Evolutionary conservation across 495 filamentous ascomycete species (phyloP).

Genomic region (Xylaria nigripes): DNA sequence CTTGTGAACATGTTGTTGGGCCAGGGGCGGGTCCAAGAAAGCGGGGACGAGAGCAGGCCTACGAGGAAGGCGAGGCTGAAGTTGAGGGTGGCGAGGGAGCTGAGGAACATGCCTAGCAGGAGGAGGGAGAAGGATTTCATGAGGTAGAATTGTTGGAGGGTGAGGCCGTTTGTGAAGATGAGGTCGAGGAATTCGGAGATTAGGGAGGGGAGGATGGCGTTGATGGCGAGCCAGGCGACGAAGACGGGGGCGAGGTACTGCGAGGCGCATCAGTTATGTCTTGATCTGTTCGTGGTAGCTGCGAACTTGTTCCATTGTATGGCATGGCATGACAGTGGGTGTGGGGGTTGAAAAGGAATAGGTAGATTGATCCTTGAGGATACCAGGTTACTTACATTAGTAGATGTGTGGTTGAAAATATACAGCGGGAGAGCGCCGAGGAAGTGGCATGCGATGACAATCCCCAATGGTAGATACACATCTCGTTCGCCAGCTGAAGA

Average conservation of each 20-base stretch:
- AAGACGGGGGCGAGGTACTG: constrained; percentile 54
- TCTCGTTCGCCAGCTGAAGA: constrained; percentile 53
- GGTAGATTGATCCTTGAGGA: background rate
- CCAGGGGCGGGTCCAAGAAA: constrained; percentile 60
- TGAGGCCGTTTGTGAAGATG: constrained; percentile 31
- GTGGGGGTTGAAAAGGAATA: constrained; percentile 3
- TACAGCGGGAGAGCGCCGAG: constrained; percentile 78
- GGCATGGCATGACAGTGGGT: background rate
- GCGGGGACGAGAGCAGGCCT: constrained; percentile 66
- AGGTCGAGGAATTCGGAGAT: constrained; percentile 46
- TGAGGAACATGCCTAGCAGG: constrained; percentile 81
- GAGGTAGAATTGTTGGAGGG: constrained; percentile 61
- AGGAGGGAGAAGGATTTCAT: constrained; percentile 89
- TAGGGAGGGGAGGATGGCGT: constrained; percentile 49
- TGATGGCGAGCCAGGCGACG: constrained; percentile 48
- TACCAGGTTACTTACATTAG: constrained; percentile 45
- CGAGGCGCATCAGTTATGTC: constrained; percentile 18
- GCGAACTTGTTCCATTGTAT: background rate
- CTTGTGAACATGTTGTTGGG: constrained; percentile 24
- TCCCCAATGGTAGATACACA: constrained; percentile 66
- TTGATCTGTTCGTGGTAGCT: background rate
- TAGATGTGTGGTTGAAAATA: constrained; percentile 67
- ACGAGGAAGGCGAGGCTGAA: constrained; percentile 86
- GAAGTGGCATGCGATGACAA: constrained; percentile 65
- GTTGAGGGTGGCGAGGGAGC: constrained; percentile 89